phyloP scores from a whole-genome alignment of 2,329 filamentous ascomycete genomes.

The Colletotrichum agaves region DNA sequence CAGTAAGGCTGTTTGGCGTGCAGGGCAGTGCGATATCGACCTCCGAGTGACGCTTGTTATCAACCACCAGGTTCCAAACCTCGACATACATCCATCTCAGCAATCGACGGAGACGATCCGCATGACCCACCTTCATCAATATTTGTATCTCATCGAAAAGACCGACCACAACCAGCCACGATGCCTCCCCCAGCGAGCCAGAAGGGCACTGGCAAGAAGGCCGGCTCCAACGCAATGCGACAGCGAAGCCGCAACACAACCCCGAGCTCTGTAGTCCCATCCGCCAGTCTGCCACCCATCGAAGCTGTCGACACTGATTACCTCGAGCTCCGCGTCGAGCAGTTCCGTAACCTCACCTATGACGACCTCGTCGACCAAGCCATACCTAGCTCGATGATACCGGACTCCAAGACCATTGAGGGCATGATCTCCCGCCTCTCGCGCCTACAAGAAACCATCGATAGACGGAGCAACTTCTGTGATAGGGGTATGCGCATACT shows the following conservation, averaged over 20 bases:
- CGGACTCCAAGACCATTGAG: slow-evolving; percentile 72
- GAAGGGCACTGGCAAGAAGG: slow-evolving; percentile 75
- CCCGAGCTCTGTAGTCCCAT: slow-evolving; percentile 66
- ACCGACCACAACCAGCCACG: slow-evolving; percentile 3
- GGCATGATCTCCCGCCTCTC: slow-evolving; percentile 72
- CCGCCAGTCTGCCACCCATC: slow-evolving; percentile 64
- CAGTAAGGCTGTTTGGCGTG: slow-evolving; percentile 31
- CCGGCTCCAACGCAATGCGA: slow-evolving; percentile 67
- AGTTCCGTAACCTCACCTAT: slow-evolving; percentile 69
- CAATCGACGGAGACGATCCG: slow-evolving; percentile 18
- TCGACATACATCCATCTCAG: slow-evolving; percentile 26
- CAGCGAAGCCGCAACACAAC: slow-evolving; percentile 83
- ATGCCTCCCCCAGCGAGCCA: slow-evolving; percentile 71
- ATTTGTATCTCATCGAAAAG: neutral
- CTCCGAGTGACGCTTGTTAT: slow-evolving; percentile 25
- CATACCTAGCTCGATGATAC: slow-evolving; percentile 66
- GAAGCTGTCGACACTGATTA: slow-evolving; percentile 71
- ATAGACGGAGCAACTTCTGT: slow-evolving; percentile 73
- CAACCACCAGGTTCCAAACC: slow-evolving; percentile 8
- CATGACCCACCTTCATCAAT: slow-evolving; percentile 22
- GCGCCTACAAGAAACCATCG: slow-evolving; percentile 72
- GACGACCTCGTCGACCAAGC: slow-evolving; percentile 77
- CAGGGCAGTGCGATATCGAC: slow-evolving; percentile 31
- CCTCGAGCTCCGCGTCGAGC: slow-evolving; percentile 71
- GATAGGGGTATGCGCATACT: slow-evolving; percentile 80